Evolutionary conservation across 192 early-diverging fungal genomes (phyloP).

Genomic region (Chytriomyces sp.): DNA sequence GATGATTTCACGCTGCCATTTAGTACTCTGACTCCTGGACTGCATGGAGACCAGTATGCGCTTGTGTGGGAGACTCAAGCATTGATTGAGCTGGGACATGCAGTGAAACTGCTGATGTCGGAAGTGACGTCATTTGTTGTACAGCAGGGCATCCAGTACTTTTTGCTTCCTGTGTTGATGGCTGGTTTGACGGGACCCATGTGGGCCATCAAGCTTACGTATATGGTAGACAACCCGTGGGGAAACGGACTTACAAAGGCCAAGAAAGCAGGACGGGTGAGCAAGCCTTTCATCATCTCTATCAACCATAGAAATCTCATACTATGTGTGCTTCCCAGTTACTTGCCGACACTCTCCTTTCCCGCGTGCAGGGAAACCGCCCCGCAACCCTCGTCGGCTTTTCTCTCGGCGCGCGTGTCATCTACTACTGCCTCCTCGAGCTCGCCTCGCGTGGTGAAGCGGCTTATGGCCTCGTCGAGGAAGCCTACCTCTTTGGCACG

Average conservation of each 20-base stretch:
- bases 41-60: constrained; percentile 84
- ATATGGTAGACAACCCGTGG: constrained; percentile 76
- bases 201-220: constrained; percentile 57
- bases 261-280: constrained; percentile 62
- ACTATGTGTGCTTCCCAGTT: constrained; percentile 47
- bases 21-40: constrained; percentile 74
- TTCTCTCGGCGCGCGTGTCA: constrained; percentile 90
- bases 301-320: background rate
- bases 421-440: constrained; percentile 89
- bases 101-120: constrained; percentile 82
- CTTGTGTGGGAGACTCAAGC: constrained; percentile 90
- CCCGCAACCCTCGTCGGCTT: constrained; percentile 92
- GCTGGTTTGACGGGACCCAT: constrained; percentile 52
- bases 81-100: constrained; percentile 79
- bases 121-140: constrained; percentile 69
- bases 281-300: constrained; percentile 5
- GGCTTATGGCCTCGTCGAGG: constrained; percentile 82
- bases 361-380: constrained; percentile 79
- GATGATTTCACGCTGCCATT: constrained; percentile 86
- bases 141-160: constrained; percentile 56
- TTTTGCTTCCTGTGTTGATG: constrained; percentile 56
- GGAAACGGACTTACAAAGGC: constrained; percentile 65
- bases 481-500: constrained; percentile 86
- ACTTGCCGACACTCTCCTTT: constrained; percentile 84
- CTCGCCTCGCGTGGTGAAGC: constrained; percentile 68